phyloP scores from a whole-genome alignment of 192 early-diverging fungal genomes.

The Coemansia sp. region DNA sequence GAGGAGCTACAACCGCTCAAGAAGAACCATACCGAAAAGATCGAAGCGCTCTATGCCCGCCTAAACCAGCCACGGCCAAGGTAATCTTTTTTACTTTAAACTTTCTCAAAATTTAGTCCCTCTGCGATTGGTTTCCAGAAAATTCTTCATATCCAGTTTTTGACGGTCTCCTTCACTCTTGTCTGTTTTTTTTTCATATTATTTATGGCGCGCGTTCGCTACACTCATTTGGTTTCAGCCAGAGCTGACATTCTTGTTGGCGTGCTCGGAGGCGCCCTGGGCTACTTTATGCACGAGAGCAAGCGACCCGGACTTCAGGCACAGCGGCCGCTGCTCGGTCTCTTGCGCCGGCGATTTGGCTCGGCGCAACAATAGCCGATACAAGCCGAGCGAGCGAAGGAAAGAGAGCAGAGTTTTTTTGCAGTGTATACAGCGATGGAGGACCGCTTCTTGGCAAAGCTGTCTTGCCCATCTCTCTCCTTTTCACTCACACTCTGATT shows the following conservation, averaged over 20 bases:
- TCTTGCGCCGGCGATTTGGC: constrained; percentile 25
- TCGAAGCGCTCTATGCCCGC: constrained; percentile 10
- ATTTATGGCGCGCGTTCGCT: constrained; percentile 22
- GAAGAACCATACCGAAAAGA: constrained; percentile 1
- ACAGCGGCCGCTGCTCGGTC: constrained; percentile 27
- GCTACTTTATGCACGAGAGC: constrained; percentile 48
- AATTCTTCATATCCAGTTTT: neutral
- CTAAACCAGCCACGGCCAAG: neutral
- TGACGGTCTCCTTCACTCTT: neutral
- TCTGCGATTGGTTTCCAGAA: too few relatives aligned
- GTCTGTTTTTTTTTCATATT: neutral
- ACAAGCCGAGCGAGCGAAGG: too few relatives aligned
- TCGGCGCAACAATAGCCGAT: neutral
- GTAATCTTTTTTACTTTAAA: too few relatives aligned
- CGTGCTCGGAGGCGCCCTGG: constrained; percentile 34
- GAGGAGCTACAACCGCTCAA: constrained; percentile 9
- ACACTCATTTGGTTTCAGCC: constrained; percentile 45
- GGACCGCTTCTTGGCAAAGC: neutral
- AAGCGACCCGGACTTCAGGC: constrained; percentile 25
- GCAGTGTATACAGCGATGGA: neutral
- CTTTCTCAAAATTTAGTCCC: neutral
- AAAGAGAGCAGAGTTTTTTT: neutral
- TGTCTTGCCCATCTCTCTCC: neutral
- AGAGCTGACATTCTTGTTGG: constrained; percentile 37
- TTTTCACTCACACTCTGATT: constrained; percentile 6